Conservation (phyloP, 106 monocot species). For the Allium fistulosum region DNA sequence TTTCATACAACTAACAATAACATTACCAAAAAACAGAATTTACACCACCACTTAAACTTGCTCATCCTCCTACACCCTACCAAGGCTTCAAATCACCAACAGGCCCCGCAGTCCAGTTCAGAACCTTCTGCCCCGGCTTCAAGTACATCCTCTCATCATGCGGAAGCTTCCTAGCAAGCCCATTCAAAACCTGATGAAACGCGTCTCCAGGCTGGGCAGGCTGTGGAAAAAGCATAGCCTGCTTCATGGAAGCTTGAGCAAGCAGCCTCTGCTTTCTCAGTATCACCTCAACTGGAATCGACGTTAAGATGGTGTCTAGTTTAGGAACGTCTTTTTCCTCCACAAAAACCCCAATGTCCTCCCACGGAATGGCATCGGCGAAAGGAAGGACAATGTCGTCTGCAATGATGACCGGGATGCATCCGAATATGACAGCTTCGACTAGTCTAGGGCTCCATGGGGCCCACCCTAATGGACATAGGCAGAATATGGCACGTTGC, state of each 20-base stretch:
- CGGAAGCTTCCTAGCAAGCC: constrained; percentile 62
- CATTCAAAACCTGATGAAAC: constrained; percentile 65
- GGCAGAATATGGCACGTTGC: constrained; percentile 61
- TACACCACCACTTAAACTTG: neutral
- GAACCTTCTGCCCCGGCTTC: constrained; percentile 26
- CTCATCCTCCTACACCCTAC: constrained; percentile 12
- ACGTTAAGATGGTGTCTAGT: constrained; percentile 45
- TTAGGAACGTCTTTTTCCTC: constrained; percentile 57
- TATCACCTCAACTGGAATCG: constrained; percentile 41
- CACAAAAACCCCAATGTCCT: constrained; percentile 63
- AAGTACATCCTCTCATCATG: constrained; percentile 26
- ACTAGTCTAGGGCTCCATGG: constrained; percentile 64
- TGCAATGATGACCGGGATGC: constrained; percentile 63
- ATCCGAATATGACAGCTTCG: constrained; percentile 56
- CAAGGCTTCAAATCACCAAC: constrained; percentile 56
- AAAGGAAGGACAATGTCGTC: constrained; percentile 66
- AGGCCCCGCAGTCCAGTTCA: constrained; percentile 63
- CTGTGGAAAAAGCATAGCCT: constrained; percentile 58
- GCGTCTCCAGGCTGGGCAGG: constrained; percentile 58
- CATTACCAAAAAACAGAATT: neutral
- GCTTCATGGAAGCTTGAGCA: constrained; percentile 66
- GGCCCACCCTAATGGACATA: constrained; percentile 66
- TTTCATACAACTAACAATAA: neutral
- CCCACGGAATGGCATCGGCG: constrained; percentile 65
- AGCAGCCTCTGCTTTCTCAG: constrained; percentile 58